Evolutionary conservation across 768 basidiomycete genomes (phyloP).

Genomic region (Leucosporidium scottii): DNA sequence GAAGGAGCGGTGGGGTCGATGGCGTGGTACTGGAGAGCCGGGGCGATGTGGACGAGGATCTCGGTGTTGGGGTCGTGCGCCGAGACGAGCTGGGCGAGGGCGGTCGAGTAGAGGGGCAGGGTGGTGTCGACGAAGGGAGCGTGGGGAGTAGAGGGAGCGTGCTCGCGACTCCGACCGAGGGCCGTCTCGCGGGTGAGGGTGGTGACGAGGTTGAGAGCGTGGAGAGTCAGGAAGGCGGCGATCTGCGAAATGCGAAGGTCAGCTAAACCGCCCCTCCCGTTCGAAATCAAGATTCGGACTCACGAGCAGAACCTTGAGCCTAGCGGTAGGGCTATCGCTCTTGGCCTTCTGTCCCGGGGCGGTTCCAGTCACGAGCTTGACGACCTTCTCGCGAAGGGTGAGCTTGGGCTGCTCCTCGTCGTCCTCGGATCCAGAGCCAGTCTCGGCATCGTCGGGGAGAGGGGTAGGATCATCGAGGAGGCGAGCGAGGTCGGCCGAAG

Average conservation of each 20-base stretch:
- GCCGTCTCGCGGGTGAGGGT: slow-evolving; percentile 70
- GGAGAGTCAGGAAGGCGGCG: slow-evolving; percentile 80
- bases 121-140: slow-evolving; percentile 63
- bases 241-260: slow-evolving; percentile 45
- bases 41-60: slow-evolving; percentile 55
- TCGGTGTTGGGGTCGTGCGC: slow-evolving; percentile 36
- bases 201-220: slow-evolving; percentile 85
- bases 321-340: slow-evolving; percentile 71
- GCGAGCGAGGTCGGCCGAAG: slow-evolving; percentile 34
- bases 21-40: slow-evolving; percentile 56
- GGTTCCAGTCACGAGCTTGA: slow-evolving; percentile 30
- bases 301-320: slow-evolving; percentile 73
- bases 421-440: slow-evolving; percentile 8
- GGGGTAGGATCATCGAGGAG: slow-evolving; percentile 34
- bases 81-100: slow-evolving; percentile 55
- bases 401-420: slow-evolving; percentile 17
- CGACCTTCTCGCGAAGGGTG: slow-evolving; percentile 24
- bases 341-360: slow-evolving; percentile 38
- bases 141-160: slow-evolving; percentile 38
- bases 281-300: slow-evolving; percentile 41
- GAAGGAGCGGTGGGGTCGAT: slow-evolving; percentile 37
- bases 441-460: slow-evolving; percentile 19
- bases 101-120: slow-evolving; percentile 53
- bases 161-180: slow-evolving; percentile 47
- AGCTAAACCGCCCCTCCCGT: slow-evolving; percentile 42